Conservation (phyloP, 345 rosid species). For the Streptanthus diversifolius region DNA sequence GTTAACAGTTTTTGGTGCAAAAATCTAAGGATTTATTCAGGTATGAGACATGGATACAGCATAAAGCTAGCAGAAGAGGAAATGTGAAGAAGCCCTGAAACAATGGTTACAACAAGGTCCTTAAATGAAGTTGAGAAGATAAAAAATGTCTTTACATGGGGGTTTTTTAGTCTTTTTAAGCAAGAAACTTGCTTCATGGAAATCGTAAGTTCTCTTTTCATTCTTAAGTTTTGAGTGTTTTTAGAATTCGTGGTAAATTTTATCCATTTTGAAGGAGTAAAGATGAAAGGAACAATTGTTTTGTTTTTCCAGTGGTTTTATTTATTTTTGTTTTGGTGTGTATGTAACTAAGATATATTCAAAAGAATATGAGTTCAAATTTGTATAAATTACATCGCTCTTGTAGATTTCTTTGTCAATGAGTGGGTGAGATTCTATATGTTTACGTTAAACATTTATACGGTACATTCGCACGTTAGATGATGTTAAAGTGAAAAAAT, state of each 20-base stretch:
- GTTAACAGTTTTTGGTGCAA: not conserved
- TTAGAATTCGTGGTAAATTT: slow-evolving; percentile 14
- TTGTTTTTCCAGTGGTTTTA: slow-evolving; percentile 3
- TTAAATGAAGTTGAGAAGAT: not conserved
- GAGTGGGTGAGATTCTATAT: not conserved
- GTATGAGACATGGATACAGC: slow-evolving; percentile 52
- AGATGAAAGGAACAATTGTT: slow-evolving; percentile 16
- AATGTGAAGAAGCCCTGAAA: slow-evolving; percentile 28
- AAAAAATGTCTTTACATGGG: not conserved
- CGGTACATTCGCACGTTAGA: not conserved
- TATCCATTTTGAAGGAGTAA: slow-evolving; percentile 13
- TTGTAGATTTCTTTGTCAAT: not conserved
- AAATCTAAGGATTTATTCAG: slow-evolving; percentile 35
- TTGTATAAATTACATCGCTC: slow-evolving; percentile 25
- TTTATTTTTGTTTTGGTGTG: slow-evolving; percentile 10
- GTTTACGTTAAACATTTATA: not conserved
- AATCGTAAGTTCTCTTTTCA: slow-evolving; percentile 7
- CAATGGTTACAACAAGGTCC: not conserved
- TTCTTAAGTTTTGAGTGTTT: not conserved
- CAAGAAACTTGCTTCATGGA: slow-evolving; percentile 16
- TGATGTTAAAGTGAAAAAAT: no score
- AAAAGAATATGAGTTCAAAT: slow-evolving; percentile 17
- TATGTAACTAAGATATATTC: slow-evolving; percentile 24
- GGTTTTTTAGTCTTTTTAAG: not conserved
- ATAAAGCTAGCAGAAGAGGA: slow-evolving; percentile 61